phyloP scores from a whole-genome alignment of 2,329 filamentous ascomycete genomes.

The Cryphonectria naterciae region DNA sequence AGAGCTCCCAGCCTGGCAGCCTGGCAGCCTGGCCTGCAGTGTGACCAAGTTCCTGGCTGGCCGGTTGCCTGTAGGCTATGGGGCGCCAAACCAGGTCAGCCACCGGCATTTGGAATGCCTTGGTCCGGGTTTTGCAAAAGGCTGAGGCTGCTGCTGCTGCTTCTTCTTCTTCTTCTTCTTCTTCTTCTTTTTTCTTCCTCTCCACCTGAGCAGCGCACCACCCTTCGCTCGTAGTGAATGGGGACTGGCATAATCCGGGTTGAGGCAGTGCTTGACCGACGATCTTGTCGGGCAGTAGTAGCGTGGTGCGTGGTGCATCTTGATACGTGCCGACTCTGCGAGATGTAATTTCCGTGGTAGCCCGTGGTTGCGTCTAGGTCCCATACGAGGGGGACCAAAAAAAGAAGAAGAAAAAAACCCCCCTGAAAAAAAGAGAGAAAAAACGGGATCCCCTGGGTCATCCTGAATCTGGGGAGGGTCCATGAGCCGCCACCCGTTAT shows the following conservation, averaged over 20 bases:
- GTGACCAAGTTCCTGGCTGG: conserved; percentile 1
- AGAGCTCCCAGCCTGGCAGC: conserved; percentile 3
- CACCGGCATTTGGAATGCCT: conserved; percentile 4
- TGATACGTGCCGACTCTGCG: conserved; percentile 1
- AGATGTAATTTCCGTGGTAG: conserved; percentile 6
- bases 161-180: neutral
- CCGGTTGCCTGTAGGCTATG: neutral
- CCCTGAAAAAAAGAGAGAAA: neutral
- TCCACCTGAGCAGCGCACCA: neutral
- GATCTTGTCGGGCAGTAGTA: neutral
- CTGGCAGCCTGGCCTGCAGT: conserved; percentile 4
- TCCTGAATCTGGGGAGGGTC: conserved; percentile 5
- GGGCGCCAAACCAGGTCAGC: neutral
- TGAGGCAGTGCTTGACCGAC: conserved; percentile 13
- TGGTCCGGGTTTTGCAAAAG: conserved; percentile 1
- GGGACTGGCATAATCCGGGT: neutral
- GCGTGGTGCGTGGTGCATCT: neutral
- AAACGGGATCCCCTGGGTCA: neutral
- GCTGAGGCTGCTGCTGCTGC: neutral
- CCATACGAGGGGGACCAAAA: neutral
- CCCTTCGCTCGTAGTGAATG: neutral
- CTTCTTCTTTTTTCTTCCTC: neutral
- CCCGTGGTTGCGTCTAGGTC: neutral
- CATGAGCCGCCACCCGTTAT: neutral
- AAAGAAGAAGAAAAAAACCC: neutral